Evolutionary conservation across 2,329 filamentous ascomycete species (phyloP).

Genomic region (Venturia carpophila): DNA sequence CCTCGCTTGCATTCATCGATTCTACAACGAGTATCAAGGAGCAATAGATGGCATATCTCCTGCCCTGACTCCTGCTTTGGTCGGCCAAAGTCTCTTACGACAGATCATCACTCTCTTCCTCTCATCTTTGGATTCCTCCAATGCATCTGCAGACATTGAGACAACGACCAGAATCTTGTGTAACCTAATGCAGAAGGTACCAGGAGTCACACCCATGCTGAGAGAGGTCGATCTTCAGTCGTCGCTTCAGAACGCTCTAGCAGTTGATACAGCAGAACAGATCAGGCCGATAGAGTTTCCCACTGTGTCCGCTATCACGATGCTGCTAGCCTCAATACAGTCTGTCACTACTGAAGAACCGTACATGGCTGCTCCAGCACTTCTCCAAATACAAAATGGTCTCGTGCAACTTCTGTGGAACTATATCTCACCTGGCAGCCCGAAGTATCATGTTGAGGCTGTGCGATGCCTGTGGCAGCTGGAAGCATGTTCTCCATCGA

Average conservation of each 20-base stretch:
- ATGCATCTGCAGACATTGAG: background rate
- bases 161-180: background rate
- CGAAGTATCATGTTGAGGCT: constrained; percentile 91
- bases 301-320: constrained; percentile 22
- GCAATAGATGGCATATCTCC: background rate
- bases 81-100: constrained; percentile 11
- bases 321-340: constrained; percentile 30
- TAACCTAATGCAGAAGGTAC: constrained; percentile 24
- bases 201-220: constrained; percentile 8
- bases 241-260: constrained; percentile 1
- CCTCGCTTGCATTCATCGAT: background rate
- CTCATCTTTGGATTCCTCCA: background rate
- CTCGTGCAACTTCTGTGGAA: constrained; percentile 70
- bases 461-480: constrained; percentile 80
- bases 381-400: constrained; percentile 56
- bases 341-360: constrained; percentile 24
- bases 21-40: constrained; percentile 16
- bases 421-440: constrained; percentile 70
- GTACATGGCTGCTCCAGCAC: constrained; percentile 34
- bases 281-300: constrained; percentile 11
- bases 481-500: constrained; percentile 60
- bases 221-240: constrained; percentile 8
- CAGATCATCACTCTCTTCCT: constrained; percentile 13
- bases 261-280: background rate
- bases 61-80: background rate